phyloP scores from a whole-genome alignment of 345 rosid genomes.

The Passiflora organensis region DNA sequence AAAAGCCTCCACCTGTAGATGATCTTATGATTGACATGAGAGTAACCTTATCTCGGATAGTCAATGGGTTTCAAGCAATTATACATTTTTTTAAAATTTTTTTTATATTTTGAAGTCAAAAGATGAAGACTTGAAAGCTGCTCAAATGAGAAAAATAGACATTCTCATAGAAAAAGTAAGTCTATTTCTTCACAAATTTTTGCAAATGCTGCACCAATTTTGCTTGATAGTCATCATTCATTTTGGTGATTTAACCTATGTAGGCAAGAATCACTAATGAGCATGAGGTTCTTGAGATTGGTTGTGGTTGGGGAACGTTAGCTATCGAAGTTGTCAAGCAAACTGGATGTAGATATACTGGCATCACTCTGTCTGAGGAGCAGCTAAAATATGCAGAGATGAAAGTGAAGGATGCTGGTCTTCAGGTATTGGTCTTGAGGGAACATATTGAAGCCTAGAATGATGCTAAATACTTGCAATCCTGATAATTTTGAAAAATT shows the following conservation, averaged over 20 bases:
- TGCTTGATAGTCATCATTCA: neutral
- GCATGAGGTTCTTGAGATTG: slow-evolving; percentile 80
- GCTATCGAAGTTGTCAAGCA: slow-evolving; percentile 79
- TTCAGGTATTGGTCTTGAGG: slow-evolving; percentile 40
- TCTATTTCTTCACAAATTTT: neutral
- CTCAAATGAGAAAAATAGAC: slow-evolving; percentile 70
- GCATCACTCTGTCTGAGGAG: slow-evolving; percentile 73
- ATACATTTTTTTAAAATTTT: neutral
- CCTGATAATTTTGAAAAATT: too few relatives aligned
- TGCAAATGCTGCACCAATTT: neutral
- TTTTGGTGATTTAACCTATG: neutral
- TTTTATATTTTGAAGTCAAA: slow-evolving; percentile 32
- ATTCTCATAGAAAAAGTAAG: slow-evolving; percentile 68
- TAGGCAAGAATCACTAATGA: slow-evolving; percentile 55
- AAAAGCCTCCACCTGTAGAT: too few relatives aligned
- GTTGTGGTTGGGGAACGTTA: slow-evolving; percentile 91
- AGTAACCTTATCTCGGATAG: slow-evolving; percentile 3
- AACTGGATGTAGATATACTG: slow-evolving; percentile 86
- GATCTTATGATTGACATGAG: neutral
- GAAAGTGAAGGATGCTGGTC: slow-evolving; percentile 85
- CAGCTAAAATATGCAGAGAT: slow-evolving; percentile 65
- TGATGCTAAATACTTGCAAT: too few relatives aligned
- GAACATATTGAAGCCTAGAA: too few relatives aligned
- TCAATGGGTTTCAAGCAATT: neutral
- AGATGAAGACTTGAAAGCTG: slow-evolving; percentile 61